Base-by-base conservation (phyloP, 768 basidiomycete species). In the Lactarius sanguifluus region DNA sequence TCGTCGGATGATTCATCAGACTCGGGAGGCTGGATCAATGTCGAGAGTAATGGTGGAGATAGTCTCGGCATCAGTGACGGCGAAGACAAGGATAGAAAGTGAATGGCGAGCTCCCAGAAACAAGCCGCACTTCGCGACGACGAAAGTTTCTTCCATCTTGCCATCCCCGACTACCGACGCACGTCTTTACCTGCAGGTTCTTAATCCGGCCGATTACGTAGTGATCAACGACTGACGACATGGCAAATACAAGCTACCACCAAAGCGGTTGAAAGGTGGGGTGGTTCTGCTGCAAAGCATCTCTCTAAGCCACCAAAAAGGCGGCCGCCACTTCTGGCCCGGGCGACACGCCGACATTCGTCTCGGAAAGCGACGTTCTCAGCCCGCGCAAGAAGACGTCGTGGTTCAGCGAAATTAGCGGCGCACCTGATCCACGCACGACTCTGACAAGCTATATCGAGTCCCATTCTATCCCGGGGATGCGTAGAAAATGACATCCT, bases 361-460 rank as follows among this genome's bases (percentile, higher is more conserved):
- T 98, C 60, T 92, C 91, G 16, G 96, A 98, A 73, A 84, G 83
- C 68, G 94, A 96, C 72, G 98, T 99, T 32, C 32, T 0, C 6
- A 7, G 7, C 32, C 32, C 32, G 32, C 32, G 32, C 32, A 32
- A 32, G 32, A 32, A 32, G 32, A 32, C 32, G 32, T 32, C 7
- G 32, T 32, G 32, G 32, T 32, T 32, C 32, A 32, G 32, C 1
- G 32, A 32, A 6, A 32, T 32, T 32, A 6, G 32, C 32, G 32
- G 32, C 40, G 40, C 40, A 41, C 15, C 13, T 41, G 15, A n/a
- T 20, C 45, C 20, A n/a, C 20, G n/a, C 9, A n/a, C 1, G n/a
- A 12, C 45, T 10, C 20, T n/a, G 45, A 45, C 1, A n/a, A 20
- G 20, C n/a, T n/a, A 45, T n/a, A n/a, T n/a, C 9, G n/a, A 10